These are phyloP conservation scores for Agarophyton chilense DNA, from an alignment of 23 red algal species.

Conservation along the genomic window DNA sequence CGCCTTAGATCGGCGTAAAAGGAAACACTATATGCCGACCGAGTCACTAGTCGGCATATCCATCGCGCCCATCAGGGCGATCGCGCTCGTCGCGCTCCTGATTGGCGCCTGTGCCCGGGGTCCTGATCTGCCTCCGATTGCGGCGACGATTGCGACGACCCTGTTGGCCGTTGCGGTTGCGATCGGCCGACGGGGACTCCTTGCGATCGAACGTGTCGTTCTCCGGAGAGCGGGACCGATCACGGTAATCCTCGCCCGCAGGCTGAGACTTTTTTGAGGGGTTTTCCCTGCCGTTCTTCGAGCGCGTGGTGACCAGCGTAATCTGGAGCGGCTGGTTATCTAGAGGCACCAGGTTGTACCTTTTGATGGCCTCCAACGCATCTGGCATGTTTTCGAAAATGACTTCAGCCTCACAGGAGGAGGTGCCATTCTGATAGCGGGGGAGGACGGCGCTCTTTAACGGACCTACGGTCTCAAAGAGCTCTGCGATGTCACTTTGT, in stretches of 20 bases:
- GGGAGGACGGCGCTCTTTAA: constrained; percentile 48
- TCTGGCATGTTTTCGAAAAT: constrained; percentile 74
- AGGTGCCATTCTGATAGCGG: constrained; percentile 36
- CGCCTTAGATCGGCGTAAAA: neutral
- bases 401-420: constrained; percentile 73
- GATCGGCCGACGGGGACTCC: constrained; percentile 1
- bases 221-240: constrained; percentile 7
- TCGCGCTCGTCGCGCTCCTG: constrained; percentile 28
- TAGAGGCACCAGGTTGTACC: constrained; percentile 91
- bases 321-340: constrained; percentile 88
- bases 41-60: constrained; percentile 6
- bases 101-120: neutral
- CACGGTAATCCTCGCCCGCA: constrained; percentile 5
- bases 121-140: constrained; percentile 26
- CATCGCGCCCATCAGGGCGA: constrained; percentile 33
- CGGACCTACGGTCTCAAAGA: constrained; percentile 76
- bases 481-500: constrained; percentile 70
- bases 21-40: neutral
- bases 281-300: constrained; percentile 17
- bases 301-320: constrained; percentile 65
- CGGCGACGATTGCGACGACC: constrained; percentile 4
- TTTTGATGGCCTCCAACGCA: constrained; percentile 85
- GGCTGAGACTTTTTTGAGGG: constrained; percentile 12
- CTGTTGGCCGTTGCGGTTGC: constrained; percentile 29
- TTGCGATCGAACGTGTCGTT: constrained; percentile 6